These are phyloP conservation scores for Fusarium kyushuense DNA, from an alignment of 2,329 filamentous ascomycete species.

Conservation along the genomic window DNA sequence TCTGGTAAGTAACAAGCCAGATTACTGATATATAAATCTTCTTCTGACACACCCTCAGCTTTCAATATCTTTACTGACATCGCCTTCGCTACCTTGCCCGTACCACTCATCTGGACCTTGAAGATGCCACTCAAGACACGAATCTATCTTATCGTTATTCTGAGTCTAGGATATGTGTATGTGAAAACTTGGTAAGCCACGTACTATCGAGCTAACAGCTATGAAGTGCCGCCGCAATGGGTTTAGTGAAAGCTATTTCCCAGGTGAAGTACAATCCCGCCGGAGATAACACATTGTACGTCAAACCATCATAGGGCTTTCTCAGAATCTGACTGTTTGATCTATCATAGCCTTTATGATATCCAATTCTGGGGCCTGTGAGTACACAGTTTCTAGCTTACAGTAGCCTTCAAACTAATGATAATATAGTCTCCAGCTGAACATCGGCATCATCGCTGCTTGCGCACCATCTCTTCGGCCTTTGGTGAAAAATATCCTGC, in stretches of 20 bases:
- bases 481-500: not conserved
- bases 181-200: not conserved
- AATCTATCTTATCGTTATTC: not conserved
- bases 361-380: slow-evolving; percentile 1
- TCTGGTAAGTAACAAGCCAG: not conserved
- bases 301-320: not conserved
- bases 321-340: not conserved
- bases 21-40: too few species aligned
- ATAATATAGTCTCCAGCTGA: not conserved
- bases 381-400: not conserved
- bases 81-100: not conserved
- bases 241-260: not conserved
- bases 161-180: not conserved
- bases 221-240: not conserved
- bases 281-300: not conserved
- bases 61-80: not conserved
- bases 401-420: not conserved
- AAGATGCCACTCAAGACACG: not conserved
- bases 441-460: not conserved
- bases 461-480: not conserved
- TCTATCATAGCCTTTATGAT: not conserved
- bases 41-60: not conserved
- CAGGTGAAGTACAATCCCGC: not conserved
- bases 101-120: not conserved
- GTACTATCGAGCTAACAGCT: not conserved